A percentile compares a stretch with the other conserved stretches of the same genome.
phyloP scores from a whole-genome alignment of 768 basidiomycete species.

The Hydnum rufescens region DNA sequence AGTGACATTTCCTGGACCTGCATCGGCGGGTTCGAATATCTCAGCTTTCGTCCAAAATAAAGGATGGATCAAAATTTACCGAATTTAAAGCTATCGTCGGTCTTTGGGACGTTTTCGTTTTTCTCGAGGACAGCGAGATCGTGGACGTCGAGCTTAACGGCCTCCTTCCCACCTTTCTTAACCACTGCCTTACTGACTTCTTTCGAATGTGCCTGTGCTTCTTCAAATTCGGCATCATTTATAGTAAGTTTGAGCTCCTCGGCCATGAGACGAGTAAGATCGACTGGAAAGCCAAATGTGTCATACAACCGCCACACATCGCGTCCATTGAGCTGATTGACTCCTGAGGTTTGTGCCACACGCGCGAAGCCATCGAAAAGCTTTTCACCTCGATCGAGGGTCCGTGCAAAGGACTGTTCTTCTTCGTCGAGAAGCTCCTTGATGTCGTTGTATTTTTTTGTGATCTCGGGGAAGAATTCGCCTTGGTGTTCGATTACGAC shows the following conservation, averaged over 20 bases:
- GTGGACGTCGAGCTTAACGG: slow-evolving; percentile 87
- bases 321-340: slow-evolving; percentile 56
- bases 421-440: slow-evolving; percentile 95
- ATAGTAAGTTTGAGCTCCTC: slow-evolving; percentile 72
- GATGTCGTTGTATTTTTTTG: slow-evolving; percentile 57
- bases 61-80: slow-evolving; percentile 27
- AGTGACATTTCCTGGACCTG: slow-evolving; percentile 59
- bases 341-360: slow-evolving; percentile 40
- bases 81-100: slow-evolving; percentile 83
- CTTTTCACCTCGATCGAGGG: slow-evolving; percentile 89
- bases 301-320: slow-evolving; percentile 97
- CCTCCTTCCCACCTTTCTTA: slow-evolving; percentile 46
- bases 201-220: slow-evolving; percentile 71
- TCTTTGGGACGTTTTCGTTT: slow-evolving; percentile 60
- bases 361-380: slow-evolving; percentile 78
- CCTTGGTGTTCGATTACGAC: slow-evolving; percentile 78
- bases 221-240: slow-evolving; percentile 76
- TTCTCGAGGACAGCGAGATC: slow-evolving; percentile 76
- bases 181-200: slow-evolving; percentile 74
- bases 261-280: slow-evolving; percentile 92
- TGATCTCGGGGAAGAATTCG: slow-evolving; percentile 81
- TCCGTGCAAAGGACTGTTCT: slow-evolving; percentile 94
- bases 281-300: slow-evolving; percentile 95
- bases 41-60: background rate
- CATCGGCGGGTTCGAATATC: background rate